phyloP scores from a whole-genome alignment of 441 rosid genomes.

The Populus hybrid region DNA sequence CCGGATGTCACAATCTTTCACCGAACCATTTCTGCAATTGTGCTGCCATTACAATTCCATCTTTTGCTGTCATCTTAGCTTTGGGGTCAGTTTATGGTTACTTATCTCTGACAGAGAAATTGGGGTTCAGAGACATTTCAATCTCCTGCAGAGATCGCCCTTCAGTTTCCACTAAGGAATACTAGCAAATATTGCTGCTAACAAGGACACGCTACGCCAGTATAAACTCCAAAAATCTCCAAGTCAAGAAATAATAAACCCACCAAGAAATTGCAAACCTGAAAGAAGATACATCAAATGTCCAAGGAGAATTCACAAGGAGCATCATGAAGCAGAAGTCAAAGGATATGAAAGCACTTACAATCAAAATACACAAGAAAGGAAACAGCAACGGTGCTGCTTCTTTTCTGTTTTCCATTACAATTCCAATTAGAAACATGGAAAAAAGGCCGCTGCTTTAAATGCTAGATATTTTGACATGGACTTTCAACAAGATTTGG shows the following conservation, averaged over 20 bases:
- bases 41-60: not conserved
- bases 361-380: not conserved
- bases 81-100: conserved; percentile 3
- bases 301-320: not conserved
- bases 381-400: not conserved
- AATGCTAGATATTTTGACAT: not conserved
- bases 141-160: conserved; percentile 81
- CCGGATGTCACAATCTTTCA: not conserved
- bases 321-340: not conserved
- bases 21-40: not conserved
- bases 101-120: conserved; percentile 20
- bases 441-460: not conserved
- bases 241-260: too few relatives aligned
- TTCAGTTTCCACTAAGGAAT: conserved; percentile 62
- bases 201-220: conserved; percentile 50
- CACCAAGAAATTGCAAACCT: too few relatives aligned
- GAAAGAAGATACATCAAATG: too few relatives aligned
- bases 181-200: conserved; percentile 58
- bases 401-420: not conserved
- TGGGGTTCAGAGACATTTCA: conserved; percentile 56
- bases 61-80: not conserved
- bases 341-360: not conserved
- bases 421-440: not conserved
- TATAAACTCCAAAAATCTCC: conserved; percentile 58
- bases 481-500: not conserved